Evolutionary conservation across 2,329 filamentous ascomycete species (phyloP), one percentile per base, ranked within the genome.

Genomic region (Fusarium mexicanum): DNA sequence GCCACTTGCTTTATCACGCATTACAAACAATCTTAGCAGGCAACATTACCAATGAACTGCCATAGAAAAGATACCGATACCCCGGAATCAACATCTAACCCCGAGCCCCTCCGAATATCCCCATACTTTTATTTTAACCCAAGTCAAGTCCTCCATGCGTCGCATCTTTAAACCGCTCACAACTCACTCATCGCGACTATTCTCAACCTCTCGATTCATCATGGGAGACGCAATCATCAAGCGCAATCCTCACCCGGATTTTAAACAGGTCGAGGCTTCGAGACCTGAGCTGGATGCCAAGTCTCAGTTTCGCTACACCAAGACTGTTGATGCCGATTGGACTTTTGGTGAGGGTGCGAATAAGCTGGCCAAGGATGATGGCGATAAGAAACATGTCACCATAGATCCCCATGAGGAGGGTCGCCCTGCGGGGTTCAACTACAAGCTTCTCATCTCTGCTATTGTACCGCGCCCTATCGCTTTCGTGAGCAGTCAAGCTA

Each of bases 361-460:
- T 84, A 81, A 85, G 31, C 81, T 83, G 35, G 69, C 78, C 64
- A 64, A 74, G 44, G 67, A 75, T 24, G 67, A 37, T 29, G 37
- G 20, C 10, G 67, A 51, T 61, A 67, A 74, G 62, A 89, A 90
- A 67, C 94, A 98, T 84, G 83, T 96, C 73, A 85, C 91, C 79
- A 97, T 98, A 77, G 92, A 98, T 82, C 95, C 95, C 0, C 91
- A 95, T 81, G 92, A 88, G 64, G 85, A 90, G 35, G 93, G 91
- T 38, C 89, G 95, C 1, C 87, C 91, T 0, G 84, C 90, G 0
- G 84, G 86, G 3, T 91, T 89, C 84, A 98, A 98, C 87, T 98
- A 98, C 89, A 98, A 97, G 84, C 89, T 98, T 20, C 86, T 98
- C 70, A 97, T 98, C 82, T 93, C 91, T 24, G 91, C 90, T 72